A percentile compares a stretch with the other conserved stretches of the same genome.
Conservation (phyloP, 2,329 filamentous ascomycete species). For the Metarhizium album region DNA sequence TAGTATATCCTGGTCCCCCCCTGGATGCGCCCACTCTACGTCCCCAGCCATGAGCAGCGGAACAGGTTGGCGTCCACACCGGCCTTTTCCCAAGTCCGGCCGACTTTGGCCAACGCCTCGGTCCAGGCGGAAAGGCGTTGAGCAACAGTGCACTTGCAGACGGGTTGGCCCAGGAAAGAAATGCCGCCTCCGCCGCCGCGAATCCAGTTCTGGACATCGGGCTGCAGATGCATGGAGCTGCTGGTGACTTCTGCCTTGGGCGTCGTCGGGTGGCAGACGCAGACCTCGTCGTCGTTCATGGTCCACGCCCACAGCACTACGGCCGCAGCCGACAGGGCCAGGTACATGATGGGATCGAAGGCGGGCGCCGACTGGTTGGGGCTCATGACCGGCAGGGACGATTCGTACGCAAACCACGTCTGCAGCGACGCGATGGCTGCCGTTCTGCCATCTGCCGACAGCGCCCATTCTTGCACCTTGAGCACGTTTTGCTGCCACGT, state of each 20-base stretch:
- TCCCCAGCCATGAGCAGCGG: conserved; percentile 4
- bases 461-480: conserved; percentile 19
- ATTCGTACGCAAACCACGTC: conserved; percentile 19
- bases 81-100: conserved; percentile 9
- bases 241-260: conserved; percentile 15
- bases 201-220: conserved; percentile 19
- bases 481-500: conserved; percentile 13
- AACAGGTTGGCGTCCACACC: conserved; percentile 4
- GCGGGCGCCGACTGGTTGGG: conserved; percentile 3
- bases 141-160: conserved; percentile 9
- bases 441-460: conserved; percentile 18
- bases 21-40: neutral
- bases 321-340: conserved; percentile 20
- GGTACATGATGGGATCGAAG: conserved; percentile 23
- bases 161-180: conserved; percentile 5
- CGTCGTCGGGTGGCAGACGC: conserved; percentile 16
- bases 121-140: conserved; percentile 8
- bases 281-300: conserved; percentile 15
- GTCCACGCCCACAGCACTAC: conserved; percentile 27
- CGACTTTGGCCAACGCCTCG: conserved; percentile 8
- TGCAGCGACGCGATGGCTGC: conserved; percentile 23
- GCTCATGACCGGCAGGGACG: conserved; percentile 1
- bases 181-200: conserved; percentile 12
- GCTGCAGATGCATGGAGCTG: conserved; percentile 14
- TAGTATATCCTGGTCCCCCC: too few relatives aligned